Evolutionary conservation across 176 grass and related monocot genomes (phyloP), one percentile per base, ranked within the genome.

Genomic region (Zoysia pacifica): DNA sequence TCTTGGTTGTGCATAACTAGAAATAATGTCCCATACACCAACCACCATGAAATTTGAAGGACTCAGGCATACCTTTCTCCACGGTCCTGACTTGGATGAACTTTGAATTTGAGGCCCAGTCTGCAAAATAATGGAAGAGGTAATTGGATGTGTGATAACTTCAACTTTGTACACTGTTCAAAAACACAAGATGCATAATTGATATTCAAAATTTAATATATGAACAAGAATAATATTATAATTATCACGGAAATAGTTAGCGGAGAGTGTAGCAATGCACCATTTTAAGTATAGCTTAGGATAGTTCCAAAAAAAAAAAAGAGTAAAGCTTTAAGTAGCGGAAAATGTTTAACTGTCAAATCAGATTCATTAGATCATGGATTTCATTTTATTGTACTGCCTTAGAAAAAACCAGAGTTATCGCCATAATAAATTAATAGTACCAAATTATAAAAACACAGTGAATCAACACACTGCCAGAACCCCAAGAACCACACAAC

Each of bases 1-100:
- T 28, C 28, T 28, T 28, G 28, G 28, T 0, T 77, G 10, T 45
- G 2, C 35, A 79, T 74, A 56, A 42, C 42, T 81, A 78, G 14
- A 39, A 43, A 7, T 48, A 43, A 7, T 48, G 13, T 49, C 48
- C 18, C 48, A 41, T 68, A 67, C 15, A 71, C 43, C 48, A 63
- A 87, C 43, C 62, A 50, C 42, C 39, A 7, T 53, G 39, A 56
- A 81, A 65, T 60, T 66, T 70, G 47, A 83, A 56, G 71, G 13
- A 62, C 2, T 79, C 8, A 61, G 28, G 77, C 40, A 62, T 90
- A 94, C 94, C 94, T 97, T 97, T 79, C 94, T 93, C 94, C 94
- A 97, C n/a, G 94, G 91, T 9, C 94, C 94, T 14, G 94, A 94
- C 84, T 97, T 97, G 9, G 94, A 91, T 72, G 94, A 97, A 89